phyloP scores from a whole-genome alignment of 768 basidiomycete species.

The Saitozyma sp. region DNA sequence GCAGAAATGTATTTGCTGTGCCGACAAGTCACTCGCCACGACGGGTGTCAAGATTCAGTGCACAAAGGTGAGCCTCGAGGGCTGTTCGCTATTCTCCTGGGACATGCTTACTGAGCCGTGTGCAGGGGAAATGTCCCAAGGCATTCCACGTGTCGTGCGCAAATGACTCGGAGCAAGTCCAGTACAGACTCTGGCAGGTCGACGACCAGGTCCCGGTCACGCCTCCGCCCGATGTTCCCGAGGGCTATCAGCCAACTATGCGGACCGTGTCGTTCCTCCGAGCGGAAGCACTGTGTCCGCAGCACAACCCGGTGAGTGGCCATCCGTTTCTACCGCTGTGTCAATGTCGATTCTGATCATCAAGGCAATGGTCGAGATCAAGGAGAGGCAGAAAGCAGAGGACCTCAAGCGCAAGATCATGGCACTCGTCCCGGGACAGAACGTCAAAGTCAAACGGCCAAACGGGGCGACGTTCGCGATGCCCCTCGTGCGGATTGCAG shows the following conservation, averaged over 20 bases:
- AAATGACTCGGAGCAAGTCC: constrained; percentile 55
- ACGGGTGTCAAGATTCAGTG: constrained; percentile 67
- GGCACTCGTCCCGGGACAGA: constrained; percentile 67
- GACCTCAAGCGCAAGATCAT: constrained; percentile 70
- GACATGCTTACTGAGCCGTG: not conserved
- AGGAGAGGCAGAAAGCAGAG: constrained; percentile 72
- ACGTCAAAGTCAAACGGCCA: constrained; percentile 80
- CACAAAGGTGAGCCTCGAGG: constrained; percentile 59
- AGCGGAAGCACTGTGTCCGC: constrained; percentile 74
- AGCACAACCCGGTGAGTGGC: constrained; percentile 81
- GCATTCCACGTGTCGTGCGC: constrained; percentile 95
- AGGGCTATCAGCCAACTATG: constrained; percentile 11
- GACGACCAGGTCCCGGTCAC: constrained; percentile 25
- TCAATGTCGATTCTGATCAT: not conserved
- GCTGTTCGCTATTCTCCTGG: not conserved
- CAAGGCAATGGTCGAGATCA: constrained; percentile 72
- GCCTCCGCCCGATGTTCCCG: constrained; percentile 17
- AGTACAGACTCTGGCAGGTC: constrained; percentile 42
- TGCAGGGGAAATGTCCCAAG: constrained; percentile 77
- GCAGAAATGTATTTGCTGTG: constrained; percentile 88
- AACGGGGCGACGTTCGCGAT: constrained; percentile 80
- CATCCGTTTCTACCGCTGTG: not conserved
- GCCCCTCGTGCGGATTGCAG: constrained; percentile 58
- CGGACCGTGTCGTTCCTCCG: constrained; percentile 65
- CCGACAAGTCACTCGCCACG: constrained; percentile 57